Base-by-base conservation (phyloP, 371 early-diverging fungal species). In the Rhizopus sp. region DNA sequence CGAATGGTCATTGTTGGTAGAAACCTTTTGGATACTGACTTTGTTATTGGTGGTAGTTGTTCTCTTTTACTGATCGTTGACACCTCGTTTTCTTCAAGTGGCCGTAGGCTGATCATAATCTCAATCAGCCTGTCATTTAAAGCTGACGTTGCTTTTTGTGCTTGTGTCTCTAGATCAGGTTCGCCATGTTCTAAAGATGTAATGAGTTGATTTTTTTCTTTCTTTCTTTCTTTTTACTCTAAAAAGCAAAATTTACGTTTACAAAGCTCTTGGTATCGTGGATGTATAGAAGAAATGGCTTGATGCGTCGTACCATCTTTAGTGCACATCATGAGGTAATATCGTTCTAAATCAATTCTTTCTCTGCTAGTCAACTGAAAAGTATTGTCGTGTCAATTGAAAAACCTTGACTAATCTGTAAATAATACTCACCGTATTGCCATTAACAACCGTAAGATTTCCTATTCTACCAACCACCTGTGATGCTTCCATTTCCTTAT, bases 301-400 rank as follows among this genome's bases (percentile, higher is more conserved):
- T 72, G 62, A 13, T 69, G 65, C 15, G 72, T 73, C 31, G 62
- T 46, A 1, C 72, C 81, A 47, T 75, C 72, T 7, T 70, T 64
- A 6, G 73, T 57, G 55, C 80, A 73, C 2, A 72, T 64, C n/a
- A 65, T 73, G 33, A 92, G 59, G 57, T 91, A 94, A 57, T 85
- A 92, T 16, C 90, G 71, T 64, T 94, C 94, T 50, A 88, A 82
- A 63, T 93, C 89, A 0, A 60, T 55, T 7, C 91, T 73, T 45
- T 86, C 84, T 15, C 72, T 69, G 2, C 62, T 51, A 5, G 82
- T 62, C 12, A 92, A 65, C 64, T 75, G 45, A 6, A 41, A 30
- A n/a, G 34, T 13, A 35, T 6, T 23, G 23, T 23, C 0, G 23
- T 1, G 3, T 34, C 16, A 23, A 15, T 15, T 16, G 39, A 34